Conservation (phyloP, 371 early-diverging fungal species). For the Umbelopsis sp. region DNA sequence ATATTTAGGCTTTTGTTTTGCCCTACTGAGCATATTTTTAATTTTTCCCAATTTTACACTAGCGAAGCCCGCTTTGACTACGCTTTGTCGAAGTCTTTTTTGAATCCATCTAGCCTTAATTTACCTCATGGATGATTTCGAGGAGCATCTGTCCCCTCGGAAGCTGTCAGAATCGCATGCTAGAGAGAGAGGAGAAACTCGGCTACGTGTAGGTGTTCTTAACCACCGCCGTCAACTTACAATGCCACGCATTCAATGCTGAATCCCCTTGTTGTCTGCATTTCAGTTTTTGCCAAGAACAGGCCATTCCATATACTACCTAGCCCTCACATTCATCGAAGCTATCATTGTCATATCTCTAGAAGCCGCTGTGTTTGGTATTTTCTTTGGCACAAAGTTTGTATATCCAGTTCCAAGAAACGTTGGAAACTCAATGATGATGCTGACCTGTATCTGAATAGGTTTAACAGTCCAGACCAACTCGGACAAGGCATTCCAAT, state of each 20-base stretch:
- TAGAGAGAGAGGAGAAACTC: slow-evolving; percentile 26
- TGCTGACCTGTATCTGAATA: slow-evolving; percentile 24
- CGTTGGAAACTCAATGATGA: not conserved
- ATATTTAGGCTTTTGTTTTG: too few species aligned
- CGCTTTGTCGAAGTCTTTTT: not conserved
- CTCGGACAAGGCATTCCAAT: slow-evolving; percentile 64
- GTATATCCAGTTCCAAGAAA: slow-evolving; percentile 17
- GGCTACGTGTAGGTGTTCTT: slow-evolving; percentile 24
- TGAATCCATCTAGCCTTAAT: not conserved
- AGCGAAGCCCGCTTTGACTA: too few species aligned
- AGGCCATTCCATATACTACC: slow-evolving; percentile 46
- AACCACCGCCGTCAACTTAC: not conserved
- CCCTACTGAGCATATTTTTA: too few species aligned
- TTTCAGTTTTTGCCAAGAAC: slow-evolving; percentile 44
- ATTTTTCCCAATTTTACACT: too few species aligned
- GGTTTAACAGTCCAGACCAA: slow-evolving; percentile 29
- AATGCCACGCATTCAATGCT: not conserved
- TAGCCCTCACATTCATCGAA: slow-evolving; percentile 57
- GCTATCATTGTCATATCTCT: slow-evolving; percentile 72
- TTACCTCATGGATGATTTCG: slow-evolving; percentile 11
- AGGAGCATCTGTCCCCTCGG: slow-evolving; percentile 24
- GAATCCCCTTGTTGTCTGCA: not conserved
- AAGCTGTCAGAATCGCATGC: slow-evolving; percentile 29
- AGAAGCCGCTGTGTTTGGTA: slow-evolving; percentile 64
- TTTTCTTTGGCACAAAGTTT: slow-evolving; percentile 48